These are phyloP conservation scores for Capsella bursapastoris DNA, from an alignment of 345 rosid species.

Conservation along the genomic window DNA sequence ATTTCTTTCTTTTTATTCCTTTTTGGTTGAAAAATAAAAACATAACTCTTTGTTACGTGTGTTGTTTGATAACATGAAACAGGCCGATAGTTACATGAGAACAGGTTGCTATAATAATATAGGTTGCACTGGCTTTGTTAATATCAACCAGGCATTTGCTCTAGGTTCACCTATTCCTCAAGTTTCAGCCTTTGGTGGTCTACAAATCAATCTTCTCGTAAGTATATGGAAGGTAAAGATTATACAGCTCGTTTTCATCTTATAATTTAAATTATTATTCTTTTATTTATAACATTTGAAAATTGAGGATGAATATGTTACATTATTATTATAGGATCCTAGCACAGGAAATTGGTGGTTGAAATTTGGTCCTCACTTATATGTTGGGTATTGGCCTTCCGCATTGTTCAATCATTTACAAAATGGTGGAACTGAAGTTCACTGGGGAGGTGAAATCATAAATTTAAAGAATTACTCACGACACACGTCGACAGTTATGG, in stretches of 20 bases:
- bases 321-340: neutral
- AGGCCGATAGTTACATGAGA: neutral
- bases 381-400: neutral
- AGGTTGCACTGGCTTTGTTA: neutral
- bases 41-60: neutral
- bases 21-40: neutral
- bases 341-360: neutral
- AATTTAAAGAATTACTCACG: neutral
- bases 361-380: neutral
- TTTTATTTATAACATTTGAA: neutral
- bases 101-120: neutral
- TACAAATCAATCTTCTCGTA: neutral
- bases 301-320: neutral
- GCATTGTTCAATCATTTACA: neutral
- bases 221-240: neutral
- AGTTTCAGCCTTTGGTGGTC: neutral
- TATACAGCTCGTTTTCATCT: neutral
- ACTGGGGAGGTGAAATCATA: neutral
- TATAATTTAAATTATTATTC: too few species aligned
- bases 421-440: neutral
- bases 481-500: constrained; percentile 46
- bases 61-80: neutral
- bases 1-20: neutral
- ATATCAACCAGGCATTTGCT: neutral
- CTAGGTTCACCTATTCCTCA: neutral